A percentile compares a stretch with the other conserved stretches of the same genome.
phyloP scores from a whole-genome alignment of 371 early-diverging fungal genomes.

The Coemansia sp. region DNA sequence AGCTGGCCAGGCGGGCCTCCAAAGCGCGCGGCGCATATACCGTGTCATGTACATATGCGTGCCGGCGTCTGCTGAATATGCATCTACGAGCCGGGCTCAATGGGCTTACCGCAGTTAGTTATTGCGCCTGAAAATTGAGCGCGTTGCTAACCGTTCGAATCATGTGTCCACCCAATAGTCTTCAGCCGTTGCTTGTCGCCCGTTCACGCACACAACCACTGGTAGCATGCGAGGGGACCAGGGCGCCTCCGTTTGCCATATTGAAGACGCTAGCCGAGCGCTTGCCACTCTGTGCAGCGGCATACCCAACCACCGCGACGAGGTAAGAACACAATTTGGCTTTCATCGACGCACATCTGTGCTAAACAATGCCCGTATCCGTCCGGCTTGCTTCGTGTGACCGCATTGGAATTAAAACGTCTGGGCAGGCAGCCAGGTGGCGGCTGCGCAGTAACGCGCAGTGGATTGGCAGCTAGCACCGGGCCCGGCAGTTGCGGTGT shows the following conservation, averaged over 20 bases:
- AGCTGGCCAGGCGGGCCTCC: no score
- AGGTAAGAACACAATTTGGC: conserved; percentile 22
- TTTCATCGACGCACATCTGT: conserved; percentile 3
- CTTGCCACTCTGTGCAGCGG: conserved; percentile 36
- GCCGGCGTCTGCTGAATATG: not conserved
- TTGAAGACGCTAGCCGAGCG: conserved; percentile 41
- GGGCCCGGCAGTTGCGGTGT: conserved; percentile 3
- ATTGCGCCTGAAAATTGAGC: no score
- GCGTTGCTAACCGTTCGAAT: not conserved
- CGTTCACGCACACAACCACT: conserved; percentile 1
- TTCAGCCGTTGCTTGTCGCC: not conserved
- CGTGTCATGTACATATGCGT: not conserved
- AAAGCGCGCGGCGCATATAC: no score
- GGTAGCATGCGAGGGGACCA: conserved; percentile 38
- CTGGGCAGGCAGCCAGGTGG: not conserved
- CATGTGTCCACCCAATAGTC: no score
- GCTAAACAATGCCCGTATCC: not conserved
- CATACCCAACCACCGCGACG: conserved; percentile 15
- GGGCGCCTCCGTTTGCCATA: conserved; percentile 27
- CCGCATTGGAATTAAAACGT: not conserved
- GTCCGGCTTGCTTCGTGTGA: not conserved
- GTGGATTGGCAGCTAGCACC: not conserved
- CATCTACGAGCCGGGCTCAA: not conserved
- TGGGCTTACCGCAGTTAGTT: not conserved
- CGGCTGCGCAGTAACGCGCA: conserved; percentile 12